phyloP scores from a whole-genome alignment of 2,329 filamentous ascomycete species.

The Diaporthe ilicicola region DNA sequence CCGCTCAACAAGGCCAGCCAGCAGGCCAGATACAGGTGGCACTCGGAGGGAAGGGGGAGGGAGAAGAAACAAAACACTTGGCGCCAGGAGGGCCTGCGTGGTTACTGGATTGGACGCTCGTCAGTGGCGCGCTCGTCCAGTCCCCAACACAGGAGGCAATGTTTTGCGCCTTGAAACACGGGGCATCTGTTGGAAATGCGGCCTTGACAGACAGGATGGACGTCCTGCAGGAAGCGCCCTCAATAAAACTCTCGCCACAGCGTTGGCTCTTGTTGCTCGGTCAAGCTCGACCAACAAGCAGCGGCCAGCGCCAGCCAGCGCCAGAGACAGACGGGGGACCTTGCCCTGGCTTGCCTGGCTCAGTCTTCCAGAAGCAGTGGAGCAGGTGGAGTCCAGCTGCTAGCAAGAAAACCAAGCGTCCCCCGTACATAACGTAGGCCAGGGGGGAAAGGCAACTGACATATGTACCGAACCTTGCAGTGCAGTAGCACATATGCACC shows the following conservation, averaged over 20 bases:
- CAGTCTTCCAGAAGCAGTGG: slow-evolving; percentile 25
- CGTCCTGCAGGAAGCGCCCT: background rate
- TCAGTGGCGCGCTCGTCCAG: slow-evolving; percentile 6
- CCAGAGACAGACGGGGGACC: background rate
- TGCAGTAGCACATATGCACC: slow-evolving; percentile 16
- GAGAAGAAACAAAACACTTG: slow-evolving; percentile 3
- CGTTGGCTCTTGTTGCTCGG: background rate
- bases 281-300: background rate
- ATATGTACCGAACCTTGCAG: slow-evolving; percentile 9
- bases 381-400: background rate
- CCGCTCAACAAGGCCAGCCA: slow-evolving; percentile 3
- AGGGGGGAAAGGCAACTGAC: background rate
- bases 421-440: background rate
- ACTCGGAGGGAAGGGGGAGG: background rate
- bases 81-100: background rate
- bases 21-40: background rate
- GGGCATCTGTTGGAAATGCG: background rate
- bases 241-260: background rate
- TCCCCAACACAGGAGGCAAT: background rate
- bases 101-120: background rate
- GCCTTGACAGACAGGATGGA: background rate
- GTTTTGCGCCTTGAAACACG: slow-evolving; percentile 21
- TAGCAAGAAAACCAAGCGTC: slow-evolving; percentile 10
- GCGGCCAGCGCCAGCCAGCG: background rate
- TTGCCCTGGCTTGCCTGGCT: background rate